Evolutionary conservation across 108 stramenopile genomes (phyloP).

Genomic region (Skeletonema marinoi): DNA sequence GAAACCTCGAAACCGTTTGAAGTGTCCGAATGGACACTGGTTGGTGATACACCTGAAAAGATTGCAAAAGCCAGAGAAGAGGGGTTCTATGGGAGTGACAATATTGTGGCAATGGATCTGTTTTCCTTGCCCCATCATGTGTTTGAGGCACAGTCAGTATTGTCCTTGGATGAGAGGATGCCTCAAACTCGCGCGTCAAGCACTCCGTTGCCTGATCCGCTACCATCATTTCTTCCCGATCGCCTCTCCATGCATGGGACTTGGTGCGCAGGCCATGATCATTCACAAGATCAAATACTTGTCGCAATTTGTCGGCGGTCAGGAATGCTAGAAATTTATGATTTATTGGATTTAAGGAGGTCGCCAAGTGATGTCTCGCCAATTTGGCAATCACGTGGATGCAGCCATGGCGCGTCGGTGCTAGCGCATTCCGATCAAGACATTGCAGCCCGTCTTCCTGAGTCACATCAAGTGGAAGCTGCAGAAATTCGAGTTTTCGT

Average conservation of each 20-base stretch:
- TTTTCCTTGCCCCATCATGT: constrained; percentile 37
- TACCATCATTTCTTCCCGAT: constrained; percentile 39
- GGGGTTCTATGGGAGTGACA: constrained; percentile 53
- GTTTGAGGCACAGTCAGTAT: constrained; percentile 11
- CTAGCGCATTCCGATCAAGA: constrained; percentile 26
- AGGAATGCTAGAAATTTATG: constrained; percentile 69
- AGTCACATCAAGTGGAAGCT: constrained; percentile 50
- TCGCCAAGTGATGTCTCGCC: constrained; percentile 28
- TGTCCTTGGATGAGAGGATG: constrained; percentile 2
- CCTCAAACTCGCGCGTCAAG: neutral
- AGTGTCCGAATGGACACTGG: constrained; percentile 35
- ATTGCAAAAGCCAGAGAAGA: constrained; percentile 20
- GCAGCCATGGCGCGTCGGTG: constrained; percentile 54
- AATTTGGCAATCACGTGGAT: constrained; percentile 61
- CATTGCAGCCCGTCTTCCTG: constrained; percentile 43
- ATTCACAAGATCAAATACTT: constrained; percentile 27
- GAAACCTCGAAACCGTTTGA: constrained; percentile 12
- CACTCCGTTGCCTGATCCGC: neutral
- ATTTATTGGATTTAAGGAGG: constrained; percentile 29
- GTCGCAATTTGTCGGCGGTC: constrained; percentile 74
- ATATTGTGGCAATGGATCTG: constrained; percentile 53
- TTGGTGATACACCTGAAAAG: constrained; percentile 43
- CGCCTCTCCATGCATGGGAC: constrained; percentile 51
- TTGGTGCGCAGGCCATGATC: constrained; percentile 28
- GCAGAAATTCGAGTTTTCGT: constrained; percentile 80